A percentile compares a stretch with the other conserved stretches of the same genome.
Conservation (phyloP, 2,329 filamentous ascomycete species). For the Claviceps purpurea region DNA sequence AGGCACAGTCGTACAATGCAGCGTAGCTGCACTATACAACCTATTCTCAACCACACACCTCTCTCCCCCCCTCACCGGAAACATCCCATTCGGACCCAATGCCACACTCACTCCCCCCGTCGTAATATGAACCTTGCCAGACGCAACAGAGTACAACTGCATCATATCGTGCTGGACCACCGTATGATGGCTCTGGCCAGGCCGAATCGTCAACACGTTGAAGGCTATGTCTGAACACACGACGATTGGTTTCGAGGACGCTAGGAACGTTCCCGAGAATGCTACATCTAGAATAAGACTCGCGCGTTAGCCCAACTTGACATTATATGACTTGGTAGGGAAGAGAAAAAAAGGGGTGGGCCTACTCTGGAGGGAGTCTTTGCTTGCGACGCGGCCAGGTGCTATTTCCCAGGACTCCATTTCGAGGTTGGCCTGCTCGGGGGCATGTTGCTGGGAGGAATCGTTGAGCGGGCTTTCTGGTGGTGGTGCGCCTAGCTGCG, state of each 20-base stretch:
- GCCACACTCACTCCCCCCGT: constrained; percentile 23
- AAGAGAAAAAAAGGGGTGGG: too few species aligned
- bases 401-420: constrained; percentile 22
- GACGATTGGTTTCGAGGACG: constrained; percentile 20
- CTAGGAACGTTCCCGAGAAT: constrained; percentile 29
- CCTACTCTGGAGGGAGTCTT: constrained; percentile 22
- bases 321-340: too few species aligned
- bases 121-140: constrained; percentile 28
- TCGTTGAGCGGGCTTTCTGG: too few species aligned
- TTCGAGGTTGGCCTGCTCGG: constrained; percentile 1
- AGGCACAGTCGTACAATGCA: constrained; percentile 26
- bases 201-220: constrained; percentile 27
- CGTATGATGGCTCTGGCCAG: constrained; percentile 23
- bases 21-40: constrained; percentile 28
- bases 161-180: constrained; percentile 15
- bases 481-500: too few species aligned
- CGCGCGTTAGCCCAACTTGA: not conserved
- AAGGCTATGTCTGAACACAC: constrained; percentile 26
- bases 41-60: constrained; percentile 27
- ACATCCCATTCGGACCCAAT: constrained; percentile 31
- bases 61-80: constrained; percentile 26
- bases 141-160: constrained; percentile 26
- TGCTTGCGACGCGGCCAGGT: constrained; percentile 25
- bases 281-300: constrained; percentile 22
- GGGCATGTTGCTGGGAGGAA: not conserved